These are phyloP conservation scores for Dittrichia graveolens DNA, from an alignment of 129 eudicot genomes.

Conservation along the genomic window DNA sequence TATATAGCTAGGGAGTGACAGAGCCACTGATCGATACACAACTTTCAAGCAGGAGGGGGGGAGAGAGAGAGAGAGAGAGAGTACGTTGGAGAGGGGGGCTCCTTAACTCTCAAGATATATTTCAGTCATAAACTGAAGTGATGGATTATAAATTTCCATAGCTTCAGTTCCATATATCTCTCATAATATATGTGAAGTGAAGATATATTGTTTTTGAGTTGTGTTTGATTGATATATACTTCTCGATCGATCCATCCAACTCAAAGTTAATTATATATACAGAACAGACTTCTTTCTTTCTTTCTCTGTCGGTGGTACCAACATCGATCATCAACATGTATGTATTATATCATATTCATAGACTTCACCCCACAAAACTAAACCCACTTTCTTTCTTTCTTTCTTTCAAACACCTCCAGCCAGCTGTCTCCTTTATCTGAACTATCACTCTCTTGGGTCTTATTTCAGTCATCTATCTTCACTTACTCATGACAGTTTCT, in stretches of 20 bases:
- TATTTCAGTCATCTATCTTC: conserved; percentile 6
- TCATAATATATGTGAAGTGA: no score
- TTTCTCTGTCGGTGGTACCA: conserved; percentile 58
- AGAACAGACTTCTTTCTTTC: conserved; percentile 18
- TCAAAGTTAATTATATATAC: conserved; percentile 22
- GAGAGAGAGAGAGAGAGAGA: not conserved
- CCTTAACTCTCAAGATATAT: conserved; percentile 8
- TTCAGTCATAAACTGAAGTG: conserved; percentile 60
- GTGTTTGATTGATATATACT: not conserved
- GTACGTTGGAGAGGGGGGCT: not conserved
- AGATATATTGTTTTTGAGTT: conserved; percentile 26
- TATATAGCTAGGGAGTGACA: conserved; percentile 42
- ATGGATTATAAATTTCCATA: conserved; percentile 41
- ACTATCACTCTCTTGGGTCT: conserved; percentile 33
- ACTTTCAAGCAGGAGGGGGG: conserved; percentile 36
- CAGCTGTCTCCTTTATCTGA: not conserved
- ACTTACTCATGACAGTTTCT: not conserved
- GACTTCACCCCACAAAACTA: conserved; percentile 33
- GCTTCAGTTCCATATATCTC: conserved; percentile 42
- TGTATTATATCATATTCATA: conserved; percentile 22
- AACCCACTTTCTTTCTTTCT: conserved; percentile 12
- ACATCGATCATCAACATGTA: conserved; percentile 21
- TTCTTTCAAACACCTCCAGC: not conserved
- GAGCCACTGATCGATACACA: conserved; percentile 57
- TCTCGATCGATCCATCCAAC: conserved; percentile 3